phyloP scores from a whole-genome alignment of 1,284 basidiomycete species.

The Afroboletus lepidellus region DNA sequence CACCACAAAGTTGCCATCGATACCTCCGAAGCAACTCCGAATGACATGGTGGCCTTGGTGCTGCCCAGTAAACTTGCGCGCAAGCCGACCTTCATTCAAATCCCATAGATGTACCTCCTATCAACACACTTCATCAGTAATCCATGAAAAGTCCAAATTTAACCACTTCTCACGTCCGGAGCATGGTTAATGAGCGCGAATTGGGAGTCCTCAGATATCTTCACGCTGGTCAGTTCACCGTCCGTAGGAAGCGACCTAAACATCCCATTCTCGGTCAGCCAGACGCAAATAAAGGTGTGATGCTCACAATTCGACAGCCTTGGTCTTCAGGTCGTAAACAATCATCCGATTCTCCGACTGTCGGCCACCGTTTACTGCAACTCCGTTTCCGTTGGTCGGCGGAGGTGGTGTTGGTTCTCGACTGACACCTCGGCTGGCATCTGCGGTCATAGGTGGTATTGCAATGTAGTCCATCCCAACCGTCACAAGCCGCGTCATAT shows the following conservation, averaged over 20 bases:
- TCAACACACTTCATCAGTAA: slow-evolving; percentile 14
- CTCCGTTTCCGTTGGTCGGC: slow-evolving; percentile 38
- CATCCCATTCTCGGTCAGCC: slow-evolving; percentile 14
- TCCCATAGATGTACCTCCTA: slow-evolving; percentile 92
- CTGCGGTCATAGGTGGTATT: slow-evolving; percentile 28
- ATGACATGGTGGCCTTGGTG: slow-evolving; percentile 82
- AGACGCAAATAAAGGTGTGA: slow-evolving; percentile 13
- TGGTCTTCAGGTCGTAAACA: slow-evolving; percentile 71
- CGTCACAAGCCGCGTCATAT: slow-evolving; percentile 80
- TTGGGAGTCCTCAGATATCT: slow-evolving; percentile 83
- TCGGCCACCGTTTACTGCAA: slow-evolving; percentile 38
- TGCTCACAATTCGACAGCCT: slow-evolving; percentile 61
- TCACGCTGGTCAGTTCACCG: slow-evolving; percentile 85
- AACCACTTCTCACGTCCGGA: slow-evolving; percentile 65
- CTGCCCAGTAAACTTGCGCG: slow-evolving; percentile 82
- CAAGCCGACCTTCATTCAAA: slow-evolving; percentile 64
- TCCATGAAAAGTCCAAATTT: slow-evolving; percentile 2
- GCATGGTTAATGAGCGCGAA: slow-evolving; percentile 87
- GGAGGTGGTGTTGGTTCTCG: slow-evolving; percentile 39
- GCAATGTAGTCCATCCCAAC: slow-evolving; percentile 65
- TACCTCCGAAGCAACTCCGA: slow-evolving; percentile 92
- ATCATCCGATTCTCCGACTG: slow-evolving; percentile 63
- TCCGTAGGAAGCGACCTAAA: slow-evolving; percentile 64
- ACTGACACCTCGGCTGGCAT: slow-evolving; percentile 29
- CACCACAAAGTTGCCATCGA: slow-evolving; percentile 84